phyloP scores from a whole-genome alignment of 2,329 filamentous ascomycete genomes.

The Hypomyces rosellus region DNA sequence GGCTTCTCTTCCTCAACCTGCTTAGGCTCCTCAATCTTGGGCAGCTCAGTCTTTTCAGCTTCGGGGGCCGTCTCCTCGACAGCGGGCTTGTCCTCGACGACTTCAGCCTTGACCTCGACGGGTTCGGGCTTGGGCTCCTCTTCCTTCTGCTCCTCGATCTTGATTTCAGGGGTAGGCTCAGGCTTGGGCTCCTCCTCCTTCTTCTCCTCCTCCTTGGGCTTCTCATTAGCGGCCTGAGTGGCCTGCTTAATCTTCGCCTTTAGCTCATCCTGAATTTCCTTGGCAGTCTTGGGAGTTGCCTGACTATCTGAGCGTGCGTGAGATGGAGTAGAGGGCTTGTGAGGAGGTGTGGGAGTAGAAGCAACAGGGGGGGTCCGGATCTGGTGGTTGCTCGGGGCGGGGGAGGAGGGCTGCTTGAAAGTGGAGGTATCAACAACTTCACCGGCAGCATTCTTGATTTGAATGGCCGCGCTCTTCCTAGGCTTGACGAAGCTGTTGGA shows the following conservation, averaged over 20 bases:
- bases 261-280: conserved; percentile 79
- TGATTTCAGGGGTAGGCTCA: background rate
- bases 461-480: conserved; percentile 67
- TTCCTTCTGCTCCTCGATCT: conserved; percentile 5
- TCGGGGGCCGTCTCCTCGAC: conserved; percentile 6
- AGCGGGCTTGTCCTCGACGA: background rate
- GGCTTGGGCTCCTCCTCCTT: conserved; percentile 4
- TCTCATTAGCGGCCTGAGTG: conserved; percentile 30
- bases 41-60: conserved; percentile 13
- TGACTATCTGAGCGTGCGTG: conserved; percentile 67
- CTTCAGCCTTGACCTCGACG: conserved; percentile 1
- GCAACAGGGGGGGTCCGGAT: conserved; percentile 64
- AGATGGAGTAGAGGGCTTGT: conserved; percentile 62
- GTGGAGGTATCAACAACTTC: conserved; percentile 67
- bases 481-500: conserved; percentile 43
- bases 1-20: conserved; percentile 24
- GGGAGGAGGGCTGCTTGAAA: conserved; percentile 51
- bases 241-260: conserved; percentile 70
- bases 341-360: conserved; percentile 72
- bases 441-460: conserved; percentile 78
- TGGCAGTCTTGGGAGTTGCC: conserved; percentile 61
- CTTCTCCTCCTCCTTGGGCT: conserved; percentile 20
- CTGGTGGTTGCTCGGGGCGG: conserved; percentile 46
- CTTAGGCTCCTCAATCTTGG: conserved; percentile 17
- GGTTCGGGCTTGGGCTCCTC: conserved; percentile 7